Conservation (phyloP, 345 rosid species). For the Cardiospermum halicacabum region DNA sequence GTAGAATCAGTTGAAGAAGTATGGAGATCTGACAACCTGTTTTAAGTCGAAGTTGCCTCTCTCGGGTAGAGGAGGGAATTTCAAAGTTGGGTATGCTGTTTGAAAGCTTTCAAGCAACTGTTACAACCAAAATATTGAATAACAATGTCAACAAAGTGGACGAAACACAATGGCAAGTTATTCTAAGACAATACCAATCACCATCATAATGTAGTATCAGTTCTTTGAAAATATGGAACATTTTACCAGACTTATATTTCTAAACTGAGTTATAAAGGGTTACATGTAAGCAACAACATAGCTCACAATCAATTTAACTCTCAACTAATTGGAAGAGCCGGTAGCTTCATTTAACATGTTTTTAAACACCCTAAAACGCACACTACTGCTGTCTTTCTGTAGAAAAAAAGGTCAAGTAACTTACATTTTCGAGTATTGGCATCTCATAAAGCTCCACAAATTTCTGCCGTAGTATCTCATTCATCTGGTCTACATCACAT, state of each 20-base stretch:
- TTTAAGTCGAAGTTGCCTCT: slow-evolving; percentile 78
- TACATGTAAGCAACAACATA: background rate
- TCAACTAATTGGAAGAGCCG: background rate
- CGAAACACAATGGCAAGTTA: background rate
- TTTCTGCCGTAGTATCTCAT: slow-evolving; percentile 73
- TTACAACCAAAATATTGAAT: slow-evolving; percentile 11
- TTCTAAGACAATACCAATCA: background rate
- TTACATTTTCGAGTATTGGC: slow-evolving; percentile 93
- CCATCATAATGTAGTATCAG: too few relatives aligned
- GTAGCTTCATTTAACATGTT: background rate
- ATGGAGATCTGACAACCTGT: slow-evolving; percentile 73
- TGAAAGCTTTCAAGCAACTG: slow-evolving; percentile 89
- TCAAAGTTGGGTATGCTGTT: slow-evolving; percentile 56
- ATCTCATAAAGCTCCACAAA: slow-evolving; percentile 85
- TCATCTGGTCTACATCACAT: slow-evolving; percentile 88
- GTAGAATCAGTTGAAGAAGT: slow-evolving; percentile 77
- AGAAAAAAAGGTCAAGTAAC: slow-evolving; percentile 24
- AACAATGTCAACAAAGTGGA: slow-evolving; percentile 10
- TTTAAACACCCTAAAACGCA: background rate
- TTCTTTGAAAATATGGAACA: too few relatives aligned
- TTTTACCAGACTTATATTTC: background rate
- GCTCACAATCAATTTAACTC: background rate
- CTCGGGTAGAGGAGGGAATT: slow-evolving; percentile 78
- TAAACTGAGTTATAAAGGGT: background rate
- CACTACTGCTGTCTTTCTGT: background rate